These are phyloP conservation scores for Bipolaris gigantea DNA, from an alignment of 2,329 filamentous ascomycete species.

Conservation along the genomic window DNA sequence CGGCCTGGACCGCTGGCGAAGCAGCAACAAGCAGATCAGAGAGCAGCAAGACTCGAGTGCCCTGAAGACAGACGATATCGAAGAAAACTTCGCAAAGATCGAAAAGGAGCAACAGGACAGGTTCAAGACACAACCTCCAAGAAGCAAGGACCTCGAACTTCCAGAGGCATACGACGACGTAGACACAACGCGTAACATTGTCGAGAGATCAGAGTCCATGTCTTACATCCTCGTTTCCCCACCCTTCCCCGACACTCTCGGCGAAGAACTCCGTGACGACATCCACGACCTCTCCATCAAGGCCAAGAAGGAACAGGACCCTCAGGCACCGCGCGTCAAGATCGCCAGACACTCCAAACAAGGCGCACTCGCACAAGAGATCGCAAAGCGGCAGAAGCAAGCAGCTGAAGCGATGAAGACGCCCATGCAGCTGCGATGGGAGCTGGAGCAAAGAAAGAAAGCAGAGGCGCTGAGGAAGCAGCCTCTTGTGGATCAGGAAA, in stretches of 20 bases:
- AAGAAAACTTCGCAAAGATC: constrained; percentile 12
- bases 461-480: constrained; percentile 17
- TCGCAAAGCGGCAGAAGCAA: constrained; percentile 23
- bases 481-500: constrained; percentile 35
- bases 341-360: constrained; percentile 8
- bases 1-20: constrained; percentile 21
- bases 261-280: constrained; percentile 82
- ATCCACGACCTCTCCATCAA: constrained; percentile 67
- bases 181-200: constrained; percentile 77
- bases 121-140: constrained; percentile 12
- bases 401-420: constrained; percentile 38
- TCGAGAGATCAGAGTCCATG: constrained; percentile 60
- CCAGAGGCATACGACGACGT: constrained; percentile 47
- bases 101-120: constrained; percentile 14
- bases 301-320: constrained; percentile 44
- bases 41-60: constrained; percentile 2
- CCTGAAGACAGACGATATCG: constrained; percentile 3
- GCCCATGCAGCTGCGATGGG: constrained; percentile 40
- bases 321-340: constrained; percentile 28
- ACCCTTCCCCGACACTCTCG: constrained; percentile 76
- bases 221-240: constrained; percentile 75
- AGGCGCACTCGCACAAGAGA: constrained; percentile 28
- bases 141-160: constrained; percentile 14
- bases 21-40: constrained; percentile 7
- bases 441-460: constrained; percentile 34